Evolutionary conservation across 1,139 yeast species (phyloP).

Genomic region (Saccharomyces hybrid): DNA sequence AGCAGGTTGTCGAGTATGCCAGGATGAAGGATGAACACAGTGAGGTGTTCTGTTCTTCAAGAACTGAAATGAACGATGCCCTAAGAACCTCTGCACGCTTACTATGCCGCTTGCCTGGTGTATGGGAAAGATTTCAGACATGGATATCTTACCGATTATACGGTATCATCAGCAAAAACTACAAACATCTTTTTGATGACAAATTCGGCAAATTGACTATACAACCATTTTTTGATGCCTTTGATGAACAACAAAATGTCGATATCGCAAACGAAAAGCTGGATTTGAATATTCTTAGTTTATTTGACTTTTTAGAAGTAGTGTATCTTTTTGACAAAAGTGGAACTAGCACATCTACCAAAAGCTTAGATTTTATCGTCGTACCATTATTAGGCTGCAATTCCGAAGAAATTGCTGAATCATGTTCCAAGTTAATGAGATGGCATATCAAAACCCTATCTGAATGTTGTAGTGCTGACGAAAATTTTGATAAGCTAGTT

Average conservation of each 20-base stretch:
- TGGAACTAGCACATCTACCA: background rate
- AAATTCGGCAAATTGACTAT: background rate
- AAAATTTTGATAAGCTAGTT: slow-evolving; percentile 24
- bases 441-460: slow-evolving; percentile 20
- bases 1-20: slow-evolving; percentile 1
- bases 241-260: background rate
- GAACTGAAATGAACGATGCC: background rate
- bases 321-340: slow-evolving; percentile 9
- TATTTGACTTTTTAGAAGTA: slow-evolving; percentile 14
- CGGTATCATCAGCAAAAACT: background rate
- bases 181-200: background rate
- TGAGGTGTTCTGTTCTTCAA: background rate
- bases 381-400: slow-evolving; percentile 17
- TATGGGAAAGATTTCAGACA: background rate
- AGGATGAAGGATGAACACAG: background rate
- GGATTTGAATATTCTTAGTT: slow-evolving; percentile 7
- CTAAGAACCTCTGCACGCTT: background rate
- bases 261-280: background rate
- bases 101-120: background rate
- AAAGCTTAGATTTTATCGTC: slow-evolving; percentile 13
- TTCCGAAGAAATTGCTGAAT: slow-evolving; percentile 13
- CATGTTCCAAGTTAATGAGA: slow-evolving; percentile 21
- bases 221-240: background rate
- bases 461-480: slow-evolving; percentile 6
- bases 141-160: background rate